phyloP scores from a whole-genome alignment of 352 stramenopile genomes.

The Globisporangium canariense region DNA sequence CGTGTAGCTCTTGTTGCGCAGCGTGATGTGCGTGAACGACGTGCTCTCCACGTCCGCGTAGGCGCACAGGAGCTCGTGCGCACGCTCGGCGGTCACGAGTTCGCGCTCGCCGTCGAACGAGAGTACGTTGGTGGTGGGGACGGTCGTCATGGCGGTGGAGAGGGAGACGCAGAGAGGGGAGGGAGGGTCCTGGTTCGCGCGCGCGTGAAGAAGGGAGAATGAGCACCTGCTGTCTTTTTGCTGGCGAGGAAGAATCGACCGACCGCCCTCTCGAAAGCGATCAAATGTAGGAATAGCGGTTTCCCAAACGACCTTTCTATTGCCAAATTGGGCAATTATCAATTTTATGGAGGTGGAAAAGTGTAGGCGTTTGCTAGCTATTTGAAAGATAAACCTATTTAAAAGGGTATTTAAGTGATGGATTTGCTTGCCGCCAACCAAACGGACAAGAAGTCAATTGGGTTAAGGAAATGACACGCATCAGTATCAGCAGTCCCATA shows the following conservation, averaged over 20 bases:
- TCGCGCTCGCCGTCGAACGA: conserved; percentile 76
- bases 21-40: conserved; percentile 75
- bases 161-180: background rate
- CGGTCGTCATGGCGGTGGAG: conserved; percentile 1
- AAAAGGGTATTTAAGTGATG: background rate
- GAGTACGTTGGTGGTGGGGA: conserved; percentile 13
- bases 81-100: conserved; percentile 69
- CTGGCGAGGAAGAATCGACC: background rate
- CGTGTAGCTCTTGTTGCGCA: conserved; percentile 89
- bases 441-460: background rate
- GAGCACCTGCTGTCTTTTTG: background rate
- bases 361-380: background rate
- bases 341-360: background rate
- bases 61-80: conserved; percentile 57
- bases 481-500: conserved; percentile 4
- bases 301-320: background rate
- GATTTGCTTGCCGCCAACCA: background rate
- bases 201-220: conserved; percentile 14
- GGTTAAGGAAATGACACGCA: conserved; percentile 7
- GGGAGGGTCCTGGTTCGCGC: conserved; percentile 8
- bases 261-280: background rate
- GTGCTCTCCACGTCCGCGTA: conserved; percentile 34
- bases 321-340: background rate
- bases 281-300: background rate
- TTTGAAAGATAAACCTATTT: background rate